Base-by-base conservation (phyloP, 2,329 filamentous ascomycete genomes). In the Botrytis squamosa region DNA sequence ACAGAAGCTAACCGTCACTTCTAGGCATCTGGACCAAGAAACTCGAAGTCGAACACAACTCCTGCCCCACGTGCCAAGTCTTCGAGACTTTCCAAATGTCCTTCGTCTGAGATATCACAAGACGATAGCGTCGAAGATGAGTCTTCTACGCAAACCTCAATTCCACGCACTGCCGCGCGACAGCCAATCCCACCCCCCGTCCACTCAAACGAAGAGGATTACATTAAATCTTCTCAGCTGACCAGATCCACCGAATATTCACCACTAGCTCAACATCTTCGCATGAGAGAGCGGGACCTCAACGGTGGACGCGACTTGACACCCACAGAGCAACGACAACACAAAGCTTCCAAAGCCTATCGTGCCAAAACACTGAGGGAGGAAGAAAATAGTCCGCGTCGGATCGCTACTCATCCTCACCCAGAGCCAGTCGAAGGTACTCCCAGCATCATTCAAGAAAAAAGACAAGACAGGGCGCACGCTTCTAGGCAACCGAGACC, bases 271-370 rank as follows among this genome's bases (percentile, higher is more conserved):
- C 52, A 57, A 57, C 1, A 29, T n/a, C 14, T 55, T 29, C 25
- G 25, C n/a, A 16, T 16, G 12, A 29, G 14, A 29, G 12, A 55
- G 0, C 29, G 25, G 52, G 52, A 55, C 5, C 25, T 29, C 25
- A 7, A 55, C 25, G 25, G 52, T 3, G 5, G 12, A 55, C 25
- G 16, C 14, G 7, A 16, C 14, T 7, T 55, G 14, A 55, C 25
- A 16, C 25, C 52, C 3, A 29, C 2, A 16, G 52, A 29, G 52
- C 52, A 29, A 55, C 52, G 5, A 29, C 12, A 55, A n/a, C 25
- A 52, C 12, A 2, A 52, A 2, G 1, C 5, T n/a, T 6, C 12
- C 7, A 16, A 14, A n/a, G 49, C 25, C 0, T 5, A 16, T n/a
- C 49, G 12, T n/a, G 12, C 49, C 25, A 52, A 12, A 52, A n/a